Evolutionary conservation across 1,284 basidiomycete species (phyloP).

Genomic region (Leccinum subrobustum): DNA sequence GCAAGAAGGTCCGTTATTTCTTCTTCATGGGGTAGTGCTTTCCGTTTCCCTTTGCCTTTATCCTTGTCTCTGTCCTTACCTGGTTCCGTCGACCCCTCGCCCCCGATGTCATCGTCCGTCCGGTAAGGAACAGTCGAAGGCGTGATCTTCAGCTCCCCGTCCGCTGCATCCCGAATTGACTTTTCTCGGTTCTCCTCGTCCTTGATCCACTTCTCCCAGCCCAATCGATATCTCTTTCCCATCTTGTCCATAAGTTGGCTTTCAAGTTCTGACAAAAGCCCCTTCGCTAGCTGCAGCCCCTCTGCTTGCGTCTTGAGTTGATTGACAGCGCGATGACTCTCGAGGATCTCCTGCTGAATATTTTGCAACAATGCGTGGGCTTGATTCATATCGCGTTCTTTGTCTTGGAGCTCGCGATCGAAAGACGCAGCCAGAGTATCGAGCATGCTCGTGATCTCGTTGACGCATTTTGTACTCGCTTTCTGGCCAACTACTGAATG

Average conservation of each 20-base stretch:
- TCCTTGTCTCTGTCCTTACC: slow-evolving; percentile 32
- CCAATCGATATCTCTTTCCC: slow-evolving; percentile 77
- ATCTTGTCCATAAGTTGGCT: slow-evolving; percentile 71
- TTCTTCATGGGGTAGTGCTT: slow-evolving; percentile 46
- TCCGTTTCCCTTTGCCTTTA: slow-evolving; percentile 49
- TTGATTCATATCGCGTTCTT: slow-evolving; percentile 90
- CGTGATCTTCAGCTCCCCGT: slow-evolving; percentile 50
- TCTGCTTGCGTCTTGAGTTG: slow-evolving; percentile 72
- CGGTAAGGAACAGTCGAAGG: slow-evolving; percentile 42
- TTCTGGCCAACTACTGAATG: slow-evolving; percentile 87
- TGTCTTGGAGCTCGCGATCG: slow-evolving; percentile 89
- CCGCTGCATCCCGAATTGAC: slow-evolving; percentile 53
- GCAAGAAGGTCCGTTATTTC: slow-evolving; percentile 63
- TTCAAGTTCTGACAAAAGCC: slow-evolving; percentile 64
- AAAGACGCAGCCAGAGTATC: slow-evolving; percentile 91
- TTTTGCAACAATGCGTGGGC: slow-evolving; percentile 85
- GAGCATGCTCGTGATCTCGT: slow-evolving; percentile 85
- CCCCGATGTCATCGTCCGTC: slow-evolving; percentile 43
- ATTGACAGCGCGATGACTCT: slow-evolving; percentile 76
- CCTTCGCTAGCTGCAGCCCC: slow-evolving; percentile 63
- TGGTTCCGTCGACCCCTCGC: slow-evolving; percentile 22
- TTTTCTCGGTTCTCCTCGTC: slow-evolving; percentile 80
- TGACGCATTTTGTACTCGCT: slow-evolving; percentile 81
- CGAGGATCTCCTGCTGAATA: slow-evolving; percentile 91
- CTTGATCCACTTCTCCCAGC: slow-evolving; percentile 90